phyloP scores from a whole-genome alignment of 2,329 filamentous ascomycete genomes.

The Rhynchosporium secalis region DNA sequence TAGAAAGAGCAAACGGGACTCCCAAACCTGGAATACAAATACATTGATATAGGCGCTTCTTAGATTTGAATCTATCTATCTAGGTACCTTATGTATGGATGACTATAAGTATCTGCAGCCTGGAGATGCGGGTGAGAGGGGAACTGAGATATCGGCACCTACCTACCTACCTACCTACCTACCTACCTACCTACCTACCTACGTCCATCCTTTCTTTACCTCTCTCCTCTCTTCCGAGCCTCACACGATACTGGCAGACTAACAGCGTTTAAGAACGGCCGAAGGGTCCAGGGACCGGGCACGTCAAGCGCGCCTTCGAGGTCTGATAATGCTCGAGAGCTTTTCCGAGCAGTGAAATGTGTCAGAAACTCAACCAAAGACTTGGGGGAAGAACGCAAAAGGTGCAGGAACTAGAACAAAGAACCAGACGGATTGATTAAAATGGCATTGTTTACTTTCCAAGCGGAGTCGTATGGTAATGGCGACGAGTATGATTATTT shows the following conservation, averaged over 20 bases:
- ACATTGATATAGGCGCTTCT: no score
- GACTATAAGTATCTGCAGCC: constrained; percentile 7
- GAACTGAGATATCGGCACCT: neutral
- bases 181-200: no score
- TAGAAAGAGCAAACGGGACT: neutral
- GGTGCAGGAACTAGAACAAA: neutral
- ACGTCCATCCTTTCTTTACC: neutral
- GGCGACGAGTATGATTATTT: neutral
- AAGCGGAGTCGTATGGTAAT: neutral
- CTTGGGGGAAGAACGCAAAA: no score
- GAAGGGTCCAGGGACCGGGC: no score
- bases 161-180: neutral
- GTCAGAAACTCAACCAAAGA: neutral
- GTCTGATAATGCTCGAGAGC: neutral
- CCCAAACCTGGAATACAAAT: neutral
- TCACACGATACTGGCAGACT: neutral
- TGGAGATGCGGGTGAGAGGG: constrained; percentile 12
- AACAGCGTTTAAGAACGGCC: neutral
- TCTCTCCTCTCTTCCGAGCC: no score
- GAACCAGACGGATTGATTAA: neutral
- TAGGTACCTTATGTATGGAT: neutral
- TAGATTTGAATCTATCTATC: neutral
- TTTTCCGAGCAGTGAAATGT: neutral
- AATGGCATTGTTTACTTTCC: neutral
- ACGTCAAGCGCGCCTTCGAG: constrained; percentile 3